Conservation (phyloP, 495 filamentous ascomycete species). For the Neurospora tetraspora region DNA sequence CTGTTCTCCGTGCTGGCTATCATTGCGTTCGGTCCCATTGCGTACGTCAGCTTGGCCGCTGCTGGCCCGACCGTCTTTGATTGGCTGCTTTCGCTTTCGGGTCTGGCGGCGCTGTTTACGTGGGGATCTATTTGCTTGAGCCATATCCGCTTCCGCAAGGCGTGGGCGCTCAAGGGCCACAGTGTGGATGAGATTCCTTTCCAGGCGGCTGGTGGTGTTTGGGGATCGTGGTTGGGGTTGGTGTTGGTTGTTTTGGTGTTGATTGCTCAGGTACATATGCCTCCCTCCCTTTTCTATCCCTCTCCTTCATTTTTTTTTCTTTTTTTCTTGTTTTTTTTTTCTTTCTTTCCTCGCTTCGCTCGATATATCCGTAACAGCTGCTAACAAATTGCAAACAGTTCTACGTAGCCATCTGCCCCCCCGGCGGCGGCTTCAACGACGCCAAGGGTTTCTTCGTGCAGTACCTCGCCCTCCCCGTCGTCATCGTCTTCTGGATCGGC, state of each 20-base stretch:
- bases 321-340: no score
- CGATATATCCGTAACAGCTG: background rate
- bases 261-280: conserved; percentile 44
- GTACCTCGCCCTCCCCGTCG: conserved; percentile 77
- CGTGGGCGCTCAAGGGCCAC: conserved; percentile 55
- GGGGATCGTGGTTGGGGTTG: conserved; percentile 58
- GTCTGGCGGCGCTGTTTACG: conserved; percentile 59
- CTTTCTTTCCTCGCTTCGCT: background rate
- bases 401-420: conserved; percentile 40
- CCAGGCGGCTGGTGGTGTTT: conserved; percentile 52
- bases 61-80: conserved; percentile 42
- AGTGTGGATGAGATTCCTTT: conserved; percentile 63
- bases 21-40: conserved; percentile 41
- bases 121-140: conserved; percentile 67
- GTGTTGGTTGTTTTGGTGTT: conserved; percentile 50
- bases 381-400: no score
- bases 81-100: conserved; percentile 63
- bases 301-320: no score
- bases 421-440: conserved; percentile 35
- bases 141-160: conserved; percentile 54
- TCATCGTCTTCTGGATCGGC: conserved; percentile 62
- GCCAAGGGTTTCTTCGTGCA: conserved; percentile 59
- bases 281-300: background rate
- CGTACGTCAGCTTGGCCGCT: conserved; percentile 44
- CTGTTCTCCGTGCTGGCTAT: conserved; percentile 36